A percentile compares a stretch with the other conserved stretches of the same genome.
phyloP scores from a whole-genome alignment of 495 filamentous ascomycete species.

The Umbilicaria muhlenbergii region DNA sequence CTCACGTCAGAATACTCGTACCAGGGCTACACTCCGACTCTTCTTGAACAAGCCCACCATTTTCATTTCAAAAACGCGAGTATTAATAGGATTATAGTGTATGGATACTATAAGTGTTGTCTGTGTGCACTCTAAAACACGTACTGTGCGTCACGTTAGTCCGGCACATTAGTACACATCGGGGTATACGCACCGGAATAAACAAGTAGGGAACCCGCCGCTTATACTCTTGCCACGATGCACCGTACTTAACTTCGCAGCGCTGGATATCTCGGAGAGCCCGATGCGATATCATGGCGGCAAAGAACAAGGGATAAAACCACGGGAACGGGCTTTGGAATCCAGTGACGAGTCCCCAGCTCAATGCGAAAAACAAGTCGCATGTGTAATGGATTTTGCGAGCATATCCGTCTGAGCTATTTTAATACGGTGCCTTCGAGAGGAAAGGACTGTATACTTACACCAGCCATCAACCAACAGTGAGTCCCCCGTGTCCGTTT shows the following conservation, averaged over 20 bases:
- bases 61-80: no score
- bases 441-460: constrained; percentile 20
- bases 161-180: neutral
- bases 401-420: constrained; percentile 48
- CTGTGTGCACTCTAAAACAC: constrained; percentile 19
- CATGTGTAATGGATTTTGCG: constrained; percentile 94
- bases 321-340: constrained; percentile 80
- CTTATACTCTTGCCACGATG: constrained; percentile 84
- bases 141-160: constrained; percentile 13
- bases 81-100: no score
- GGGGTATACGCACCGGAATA: constrained; percentile 63
- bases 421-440: neutral
- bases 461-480: constrained; percentile 88
- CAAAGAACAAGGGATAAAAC: constrained; percentile 93
- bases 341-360: constrained; percentile 50
- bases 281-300: constrained; percentile 80
- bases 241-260: constrained; percentile 80
- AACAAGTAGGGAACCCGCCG: constrained; percentile 81
- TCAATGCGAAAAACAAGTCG: constrained; percentile 62
- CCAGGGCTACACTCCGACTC: no score
- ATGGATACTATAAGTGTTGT: no score
- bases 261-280: constrained; percentile 69
- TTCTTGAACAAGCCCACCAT: no score
- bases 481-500: constrained; percentile 58
- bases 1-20: no score